Base-by-base conservation (phyloP, 2,329 filamentous ascomycete species). In the Dactylella cylindrospora region DNA sequence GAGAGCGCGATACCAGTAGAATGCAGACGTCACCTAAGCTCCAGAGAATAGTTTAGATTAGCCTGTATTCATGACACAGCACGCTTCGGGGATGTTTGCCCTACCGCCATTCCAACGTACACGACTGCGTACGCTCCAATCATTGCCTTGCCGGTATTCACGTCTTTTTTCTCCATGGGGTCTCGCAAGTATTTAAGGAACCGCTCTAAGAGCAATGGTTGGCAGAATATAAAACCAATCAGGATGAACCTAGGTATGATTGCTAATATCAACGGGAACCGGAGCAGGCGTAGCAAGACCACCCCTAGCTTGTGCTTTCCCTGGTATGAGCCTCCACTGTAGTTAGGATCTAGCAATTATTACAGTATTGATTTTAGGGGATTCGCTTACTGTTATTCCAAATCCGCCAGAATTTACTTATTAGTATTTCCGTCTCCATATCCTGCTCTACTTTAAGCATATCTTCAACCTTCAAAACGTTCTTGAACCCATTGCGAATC, bases 351-450 rank as follows among this genome's bases (percentile, higher is more conserved):
- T 23, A 12, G 15, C 28, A 8, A 13, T 31, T 31, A 31, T 31
- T 5, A 44, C 4, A 31, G 39, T 5, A 31, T 20, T 20, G 9
- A 19, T 10, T 22, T 31, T 12, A 10, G 13, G 7, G 19, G 6
- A 10, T 29, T 8, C 39, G 26, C 9, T 10, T 55, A 60, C 39
- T 22, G 33, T 36, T 46, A 8, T 26, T 12, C 69, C 39, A 76
- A 66, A 66, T 73, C 74, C 26, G 70, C 71, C 61, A 77, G 46
- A 67, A 69, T 66, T 72, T 74, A 74, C 72, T 73, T 35, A 72
- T 70, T 22, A 76, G 46, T 29, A 70, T 71, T 32, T 70, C 70
- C 41, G 66, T 65, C 20, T 70, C 67, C 47, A 72, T 73, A 8
- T 68, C 67, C 12, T 72, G 68, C 5, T 69, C 51, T 26, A 59